These are phyloP conservation scores for Candida coquimbonensis DNA, from an alignment of 805 yeast genomes.

Conservation along the genomic window DNA sequence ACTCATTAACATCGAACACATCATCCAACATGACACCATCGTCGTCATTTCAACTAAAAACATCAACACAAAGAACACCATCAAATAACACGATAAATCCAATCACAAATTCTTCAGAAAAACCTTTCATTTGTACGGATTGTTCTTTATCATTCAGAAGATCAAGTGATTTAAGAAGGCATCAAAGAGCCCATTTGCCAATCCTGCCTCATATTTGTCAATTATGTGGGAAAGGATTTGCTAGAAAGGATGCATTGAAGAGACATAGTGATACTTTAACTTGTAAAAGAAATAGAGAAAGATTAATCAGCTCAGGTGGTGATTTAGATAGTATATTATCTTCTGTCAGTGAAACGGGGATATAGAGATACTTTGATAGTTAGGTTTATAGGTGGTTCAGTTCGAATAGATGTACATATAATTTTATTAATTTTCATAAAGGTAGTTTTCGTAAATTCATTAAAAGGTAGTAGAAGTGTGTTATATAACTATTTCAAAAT, in stretches of 20 bases:
- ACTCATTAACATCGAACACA: background rate
- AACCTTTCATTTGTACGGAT: slow-evolving; percentile 49
- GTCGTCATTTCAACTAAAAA: background rate
- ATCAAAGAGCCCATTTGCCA: slow-evolving; percentile 65
- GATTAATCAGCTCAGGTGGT: slow-evolving; percentile 33
- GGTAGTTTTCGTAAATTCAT: background rate
- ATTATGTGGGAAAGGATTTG: slow-evolving; percentile 75
- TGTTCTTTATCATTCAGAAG: slow-evolving; percentile 62
- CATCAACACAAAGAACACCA: slow-evolving; percentile 1
- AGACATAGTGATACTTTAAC: slow-evolving; percentile 71
- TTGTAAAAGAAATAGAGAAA: slow-evolving; percentile 63
- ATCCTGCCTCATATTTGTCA: slow-evolving; percentile 72
- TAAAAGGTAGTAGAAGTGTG: background rate
- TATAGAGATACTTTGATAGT: background rate
- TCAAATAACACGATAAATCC: background rate
- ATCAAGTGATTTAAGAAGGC: slow-evolving; percentile 64
- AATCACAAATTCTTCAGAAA: slow-evolving; percentile 10
- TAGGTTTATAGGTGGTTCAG: background rate
- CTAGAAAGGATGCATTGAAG: slow-evolving; percentile 74
- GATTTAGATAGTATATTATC: slow-evolving; percentile 28
- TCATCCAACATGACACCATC: slow-evolving; percentile 3
- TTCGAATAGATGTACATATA: background rate
- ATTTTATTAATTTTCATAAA: background rate
- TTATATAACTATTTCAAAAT: slow-evolving; percentile 14
- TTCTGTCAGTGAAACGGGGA: slow-evolving; percentile 12